phyloP scores from a whole-genome alignment of 2,329 filamentous ascomycete genomes.

The Alternaria novae-zelandiae region DNA sequence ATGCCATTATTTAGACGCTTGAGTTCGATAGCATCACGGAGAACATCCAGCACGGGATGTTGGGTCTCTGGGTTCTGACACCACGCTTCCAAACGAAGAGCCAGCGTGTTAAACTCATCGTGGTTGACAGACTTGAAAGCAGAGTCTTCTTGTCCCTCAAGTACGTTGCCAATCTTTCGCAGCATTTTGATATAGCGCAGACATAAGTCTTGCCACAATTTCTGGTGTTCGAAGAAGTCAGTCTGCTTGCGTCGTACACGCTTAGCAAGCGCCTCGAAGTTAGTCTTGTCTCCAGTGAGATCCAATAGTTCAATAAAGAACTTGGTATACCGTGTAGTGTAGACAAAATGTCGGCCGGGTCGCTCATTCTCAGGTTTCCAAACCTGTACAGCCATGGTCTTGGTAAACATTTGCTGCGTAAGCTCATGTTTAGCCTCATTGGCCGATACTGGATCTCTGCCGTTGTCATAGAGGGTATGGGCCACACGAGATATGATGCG shows the following conservation, averaged over 20 bases:
- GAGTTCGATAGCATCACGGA: conserved; percentile 71
- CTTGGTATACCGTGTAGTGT: conserved; percentile 83
- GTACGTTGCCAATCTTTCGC: conserved; percentile 62
- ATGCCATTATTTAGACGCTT: conserved; percentile 84
- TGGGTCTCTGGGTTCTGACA: conserved; percentile 57
- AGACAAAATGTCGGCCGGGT: conserved; percentile 87
- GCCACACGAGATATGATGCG: conserved; percentile 81
- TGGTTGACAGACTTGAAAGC: conserved; percentile 69
- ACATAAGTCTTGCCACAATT: conserved; percentile 68
- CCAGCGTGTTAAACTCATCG: conserved; percentile 68
- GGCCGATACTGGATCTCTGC: conserved; percentile 58
- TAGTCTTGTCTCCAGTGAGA: conserved; percentile 74
- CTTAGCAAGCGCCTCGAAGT: conserved; percentile 78
- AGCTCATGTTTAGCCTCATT: conserved; percentile 76
- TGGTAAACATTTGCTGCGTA: conserved; percentile 86
- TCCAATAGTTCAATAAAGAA: conserved; percentile 80
- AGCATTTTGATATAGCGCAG: conserved; percentile 65
- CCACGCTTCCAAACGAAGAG: conserved; percentile 66
- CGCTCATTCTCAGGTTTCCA: conserved; percentile 92
- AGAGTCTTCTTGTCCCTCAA: conserved; percentile 67
- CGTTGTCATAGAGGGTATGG: conserved; percentile 66
- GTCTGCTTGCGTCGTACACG: conserved; percentile 81
- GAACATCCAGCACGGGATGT: conserved; percentile 63
- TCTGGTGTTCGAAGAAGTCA: conserved; percentile 70
- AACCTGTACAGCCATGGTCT: conserved; percentile 92